These are phyloP conservation scores for Populus tremula DNA, from an alignment of 345 rosid genomes.

Conservation along the genomic window DNA sequence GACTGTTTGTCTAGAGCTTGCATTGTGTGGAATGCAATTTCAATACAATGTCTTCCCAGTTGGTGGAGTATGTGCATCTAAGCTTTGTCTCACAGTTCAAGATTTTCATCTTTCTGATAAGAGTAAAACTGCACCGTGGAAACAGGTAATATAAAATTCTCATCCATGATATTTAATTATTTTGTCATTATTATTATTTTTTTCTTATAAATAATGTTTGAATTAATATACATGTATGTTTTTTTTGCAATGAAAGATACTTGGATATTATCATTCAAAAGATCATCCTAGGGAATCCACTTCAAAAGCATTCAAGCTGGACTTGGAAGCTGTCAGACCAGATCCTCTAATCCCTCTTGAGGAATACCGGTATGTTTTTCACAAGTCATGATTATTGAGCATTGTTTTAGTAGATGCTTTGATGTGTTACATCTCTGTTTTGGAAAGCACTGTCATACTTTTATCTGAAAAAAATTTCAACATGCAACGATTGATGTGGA, in stretches of 20 bases:
- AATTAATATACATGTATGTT: background rate
- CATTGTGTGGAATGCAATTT: constrained; percentile 55
- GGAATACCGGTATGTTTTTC: constrained; percentile 72
- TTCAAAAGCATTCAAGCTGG: constrained; percentile 75
- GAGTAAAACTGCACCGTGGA: constrained; percentile 78
- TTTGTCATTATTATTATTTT: constrained; percentile 6
- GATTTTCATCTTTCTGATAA: constrained; percentile 73
- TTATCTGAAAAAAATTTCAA: background rate
- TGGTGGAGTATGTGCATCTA: constrained; percentile 60
- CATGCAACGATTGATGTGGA: background rate
- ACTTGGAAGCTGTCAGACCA: constrained; percentile 85
- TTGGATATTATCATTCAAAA: constrained; percentile 72
- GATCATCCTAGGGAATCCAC: constrained; percentile 85
- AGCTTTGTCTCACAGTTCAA: constrained; percentile 59
- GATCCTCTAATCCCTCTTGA: constrained; percentile 84
- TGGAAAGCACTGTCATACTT: background rate
- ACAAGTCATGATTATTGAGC: constrained; percentile 9
- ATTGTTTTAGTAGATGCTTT: background rate
- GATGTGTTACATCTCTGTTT: background rate
- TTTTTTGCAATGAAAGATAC: constrained; percentile 47
- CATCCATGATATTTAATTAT: background rate
- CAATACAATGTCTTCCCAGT: constrained; percentile 59
- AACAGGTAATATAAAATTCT: constrained; percentile 49
- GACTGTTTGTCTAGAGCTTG: constrained; percentile 62
- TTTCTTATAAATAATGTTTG: constrained; percentile 6